Conservation (phyloP, 805 yeast species). For the Kockiozyma suomiensis region DNA sequence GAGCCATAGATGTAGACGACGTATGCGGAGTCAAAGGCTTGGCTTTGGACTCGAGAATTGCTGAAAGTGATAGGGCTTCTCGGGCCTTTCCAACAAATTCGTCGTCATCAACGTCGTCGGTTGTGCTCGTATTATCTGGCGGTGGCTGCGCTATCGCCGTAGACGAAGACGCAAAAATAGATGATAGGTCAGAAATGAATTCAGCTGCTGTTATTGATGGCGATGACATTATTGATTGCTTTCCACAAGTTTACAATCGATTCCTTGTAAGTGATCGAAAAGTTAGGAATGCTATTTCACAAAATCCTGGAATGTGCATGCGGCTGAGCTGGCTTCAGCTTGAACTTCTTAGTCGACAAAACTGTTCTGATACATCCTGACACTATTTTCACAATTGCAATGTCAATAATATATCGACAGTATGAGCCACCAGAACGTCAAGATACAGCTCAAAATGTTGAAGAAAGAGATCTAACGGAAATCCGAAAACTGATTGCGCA, state of each 20-base stretch:
- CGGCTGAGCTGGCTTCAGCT: no score
- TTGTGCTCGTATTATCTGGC: not conserved
- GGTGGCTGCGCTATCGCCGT: not conserved
- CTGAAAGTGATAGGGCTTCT: constrained; percentile 6
- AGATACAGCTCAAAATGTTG: constrained; percentile 7
- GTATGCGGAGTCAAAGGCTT: not conserved
- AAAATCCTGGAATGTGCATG: no score
- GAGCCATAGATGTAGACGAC: not conserved
- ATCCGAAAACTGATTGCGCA: constrained; percentile 57
- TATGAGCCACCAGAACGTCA: constrained; percentile 4
- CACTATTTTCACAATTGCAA: not conserved
- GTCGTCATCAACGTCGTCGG: constrained; percentile 7
- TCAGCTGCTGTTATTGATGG: constrained; percentile 16
- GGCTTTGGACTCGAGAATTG: not conserved
- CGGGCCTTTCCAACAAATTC: constrained; percentile 14
- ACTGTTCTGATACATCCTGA: no score
- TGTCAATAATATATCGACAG: constrained; percentile 15
- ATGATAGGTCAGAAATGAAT: constrained; percentile 20
- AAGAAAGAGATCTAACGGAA: constrained; percentile 41
- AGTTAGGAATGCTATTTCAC: no score
- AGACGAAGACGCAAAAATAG: constrained; percentile 2
- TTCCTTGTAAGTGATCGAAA: no score
- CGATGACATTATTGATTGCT: not conserved
- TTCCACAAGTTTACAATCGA: no score
- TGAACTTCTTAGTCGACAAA: no score